These are phyloP conservation scores for Tetragonia tetragonoides DNA, from an alignment of 148 eudicot species.

Conservation along the genomic window DNA sequence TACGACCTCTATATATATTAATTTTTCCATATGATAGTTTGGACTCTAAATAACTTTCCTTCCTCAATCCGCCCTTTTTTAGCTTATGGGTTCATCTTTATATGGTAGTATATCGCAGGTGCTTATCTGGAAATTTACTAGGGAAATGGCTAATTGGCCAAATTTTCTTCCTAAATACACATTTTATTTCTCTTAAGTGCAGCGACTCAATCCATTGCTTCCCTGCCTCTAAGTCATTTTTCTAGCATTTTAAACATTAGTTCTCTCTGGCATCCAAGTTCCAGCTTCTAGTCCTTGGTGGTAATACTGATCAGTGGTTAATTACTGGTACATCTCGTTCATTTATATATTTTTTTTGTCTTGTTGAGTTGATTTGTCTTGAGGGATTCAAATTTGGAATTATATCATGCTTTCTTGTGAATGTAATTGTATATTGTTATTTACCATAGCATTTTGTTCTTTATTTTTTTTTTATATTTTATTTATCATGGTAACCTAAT, in stretches of 20 bases:
- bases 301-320: background rate
- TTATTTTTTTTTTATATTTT: background rate
- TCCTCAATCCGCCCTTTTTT: background rate
- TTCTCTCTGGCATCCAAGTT: background rate
- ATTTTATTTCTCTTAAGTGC: background rate
- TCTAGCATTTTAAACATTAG: too few species aligned
- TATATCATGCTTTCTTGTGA: background rate
- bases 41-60: background rate
- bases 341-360: background rate
- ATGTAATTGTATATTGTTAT: constrained; percentile 1
- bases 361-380: too few species aligned
- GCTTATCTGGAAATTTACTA: background rate
- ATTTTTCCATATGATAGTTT: background rate
- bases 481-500: background rate
- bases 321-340: background rate
- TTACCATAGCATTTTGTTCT: background rate
- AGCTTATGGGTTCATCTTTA: background rate
- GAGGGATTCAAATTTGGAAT: background rate
- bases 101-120: background rate
- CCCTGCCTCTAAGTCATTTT: too few species aligned
- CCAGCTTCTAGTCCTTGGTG: background rate
- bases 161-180: background rate
- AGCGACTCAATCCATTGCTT: background rate
- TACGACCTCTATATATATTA: background rate
- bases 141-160: background rate